phyloP scores from a whole-genome alignment of 176 grass and related monocot genomes.

The Carex myosuroides region DNA sequence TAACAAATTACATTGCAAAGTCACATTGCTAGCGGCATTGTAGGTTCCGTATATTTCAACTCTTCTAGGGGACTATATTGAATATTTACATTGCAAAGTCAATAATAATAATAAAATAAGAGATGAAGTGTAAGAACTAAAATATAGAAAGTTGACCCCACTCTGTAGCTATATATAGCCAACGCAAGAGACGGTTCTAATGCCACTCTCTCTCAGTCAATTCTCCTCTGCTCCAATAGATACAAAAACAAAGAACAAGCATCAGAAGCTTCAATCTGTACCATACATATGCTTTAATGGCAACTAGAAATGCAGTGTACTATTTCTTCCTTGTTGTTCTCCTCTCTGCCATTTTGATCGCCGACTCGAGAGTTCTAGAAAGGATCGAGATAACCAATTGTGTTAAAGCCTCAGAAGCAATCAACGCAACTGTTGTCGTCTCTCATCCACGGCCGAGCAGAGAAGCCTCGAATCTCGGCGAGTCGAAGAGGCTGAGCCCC shows the following conservation, averaged over 20 bases:
- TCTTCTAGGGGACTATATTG: neutral
- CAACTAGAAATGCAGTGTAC: neutral
- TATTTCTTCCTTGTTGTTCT: conserved; percentile 35
- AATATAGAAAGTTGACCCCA: neutral
- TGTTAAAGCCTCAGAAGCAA: neutral
- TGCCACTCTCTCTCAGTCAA: neutral
- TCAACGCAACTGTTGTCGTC: conserved; percentile 4
- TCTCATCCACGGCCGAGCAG: neutral
- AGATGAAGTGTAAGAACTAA: neutral
- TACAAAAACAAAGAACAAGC: neutral
- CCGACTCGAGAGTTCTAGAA: conserved; percentile 30
- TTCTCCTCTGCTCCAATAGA: neutral
- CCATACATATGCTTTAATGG: conserved; percentile 19
- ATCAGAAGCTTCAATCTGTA: neutral
- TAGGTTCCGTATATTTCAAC: neutral
- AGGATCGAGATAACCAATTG: neutral
- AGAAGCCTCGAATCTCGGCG: neutral
- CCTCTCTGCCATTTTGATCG: conserved; percentile 14
- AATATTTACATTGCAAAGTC: neutral
- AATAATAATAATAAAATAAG: neutral
- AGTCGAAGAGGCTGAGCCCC: conserved; percentile 66
- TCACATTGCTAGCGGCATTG: neutral
- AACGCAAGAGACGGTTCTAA: conserved; percentile 4
- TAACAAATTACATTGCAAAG: too few relatives aligned
- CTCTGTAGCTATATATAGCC: neutral